phyloP scores from a whole-genome alignment of 2,329 filamentous ascomycete genomes.

The Alternaria atra region DNA sequence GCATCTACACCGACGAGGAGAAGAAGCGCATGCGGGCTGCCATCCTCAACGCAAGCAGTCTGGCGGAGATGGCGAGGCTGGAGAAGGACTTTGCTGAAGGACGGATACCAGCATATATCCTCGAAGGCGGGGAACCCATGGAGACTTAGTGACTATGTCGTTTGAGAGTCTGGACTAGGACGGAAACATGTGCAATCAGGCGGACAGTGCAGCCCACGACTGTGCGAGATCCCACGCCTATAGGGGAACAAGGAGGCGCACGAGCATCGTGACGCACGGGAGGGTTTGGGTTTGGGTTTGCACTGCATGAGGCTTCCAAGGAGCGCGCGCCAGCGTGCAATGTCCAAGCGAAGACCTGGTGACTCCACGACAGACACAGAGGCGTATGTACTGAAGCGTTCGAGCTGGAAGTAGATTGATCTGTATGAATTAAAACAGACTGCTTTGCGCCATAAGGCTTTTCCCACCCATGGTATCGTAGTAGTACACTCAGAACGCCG shows the following conservation, averaged over 20 bases:
- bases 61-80: constrained; percentile 87
- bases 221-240: background rate
- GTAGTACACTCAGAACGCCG: constrained; percentile 31
- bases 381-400: background rate
- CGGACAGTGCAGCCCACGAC: background rate
- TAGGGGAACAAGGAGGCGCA: background rate
- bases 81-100: constrained; percentile 95
- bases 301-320: background rate
- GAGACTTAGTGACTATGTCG: constrained; percentile 29
- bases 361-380: background rate
- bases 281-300: background rate
- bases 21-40: constrained; percentile 83
- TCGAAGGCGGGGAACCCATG: constrained; percentile 41
- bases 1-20: constrained; percentile 85
- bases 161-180: background rate
- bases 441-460: constrained; percentile 19
- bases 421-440: constrained; percentile 15
- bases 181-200: background rate
- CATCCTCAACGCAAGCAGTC: constrained; percentile 86
- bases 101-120: constrained; percentile 68
- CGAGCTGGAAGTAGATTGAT: constrained; percentile 5
- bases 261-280: background rate
- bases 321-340: background rate
- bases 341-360: background rate
- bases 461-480: constrained; percentile 32